A percentile compares a stretch with the other conserved stretches of the same genome.
Evolutionary conservation across 73 alveolate species (phyloP).

Genomic region (Paramecium tetraurelia): DNA sequence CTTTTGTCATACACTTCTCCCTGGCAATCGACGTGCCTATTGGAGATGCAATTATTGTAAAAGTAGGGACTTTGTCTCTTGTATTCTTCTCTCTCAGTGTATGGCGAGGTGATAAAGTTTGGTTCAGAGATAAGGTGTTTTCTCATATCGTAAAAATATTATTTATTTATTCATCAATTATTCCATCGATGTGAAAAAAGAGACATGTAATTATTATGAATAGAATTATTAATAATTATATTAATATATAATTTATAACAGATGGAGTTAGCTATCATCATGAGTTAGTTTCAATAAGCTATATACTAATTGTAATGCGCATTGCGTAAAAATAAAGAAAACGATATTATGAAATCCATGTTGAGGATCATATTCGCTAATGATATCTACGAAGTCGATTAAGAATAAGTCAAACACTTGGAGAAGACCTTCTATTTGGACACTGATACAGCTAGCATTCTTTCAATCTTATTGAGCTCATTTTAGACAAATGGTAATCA

Average conservation of each 20-base stretch:
- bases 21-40: constrained; percentile 21
- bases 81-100: background rate
- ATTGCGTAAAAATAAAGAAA: background rate
- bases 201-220: background rate
- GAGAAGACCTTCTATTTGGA: background rate
- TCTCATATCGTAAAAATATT: background rate
- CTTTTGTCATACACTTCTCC: background rate
- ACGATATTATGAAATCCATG: background rate
- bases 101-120: background rate
- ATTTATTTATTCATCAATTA: background rate
- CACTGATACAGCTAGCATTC: background rate
- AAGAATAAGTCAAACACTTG: background rate
- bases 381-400: constrained; percentile 10
- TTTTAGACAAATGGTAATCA: background rate
- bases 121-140: background rate
- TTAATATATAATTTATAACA: background rate
- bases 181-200: background rate
- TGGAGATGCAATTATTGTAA: background rate
- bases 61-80: background rate
- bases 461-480: constrained; percentile 9
- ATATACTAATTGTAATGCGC: background rate
- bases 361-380: background rate
- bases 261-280: constrained; percentile 26
- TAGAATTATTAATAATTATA: background rate
- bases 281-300: constrained; percentile 45